Percentiles rank a stretch among this genome's conserved stretches.
Evolutionary conservation across 495 filamentous ascomycete genomes (phyloP).

Genomic region (Neurospora discreta): DNA sequence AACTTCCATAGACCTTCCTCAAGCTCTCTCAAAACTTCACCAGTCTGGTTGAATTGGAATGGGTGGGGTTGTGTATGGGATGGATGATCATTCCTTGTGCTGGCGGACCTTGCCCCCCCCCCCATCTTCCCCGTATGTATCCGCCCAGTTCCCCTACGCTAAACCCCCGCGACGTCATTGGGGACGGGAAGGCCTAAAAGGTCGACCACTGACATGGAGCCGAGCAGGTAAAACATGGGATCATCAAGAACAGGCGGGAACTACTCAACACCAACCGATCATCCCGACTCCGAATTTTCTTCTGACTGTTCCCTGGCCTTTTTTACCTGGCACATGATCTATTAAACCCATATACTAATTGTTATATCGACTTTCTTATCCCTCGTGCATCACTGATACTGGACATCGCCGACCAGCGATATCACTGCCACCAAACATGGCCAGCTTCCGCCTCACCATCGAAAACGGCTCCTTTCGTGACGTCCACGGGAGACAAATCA

Average conservation of each 20-base stretch:
- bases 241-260: background rate
- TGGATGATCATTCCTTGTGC: background rate
- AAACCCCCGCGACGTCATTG: background rate
- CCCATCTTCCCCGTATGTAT: background rate
- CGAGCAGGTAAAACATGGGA: background rate
- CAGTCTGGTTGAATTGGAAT: background rate
- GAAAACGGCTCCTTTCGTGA: slow-evolving; percentile 73
- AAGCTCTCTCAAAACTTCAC: background rate
- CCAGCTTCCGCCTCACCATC: slow-evolving; percentile 52
- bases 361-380: background rate
- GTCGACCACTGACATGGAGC: background rate
- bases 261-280: background rate
- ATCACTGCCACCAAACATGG: slow-evolving; percentile 21
- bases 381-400: background rate
- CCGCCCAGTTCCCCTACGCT: background rate
- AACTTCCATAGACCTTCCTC: background rate
- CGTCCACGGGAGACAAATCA: slow-evolving; percentile 40
- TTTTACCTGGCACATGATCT: background rate
- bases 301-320: background rate
- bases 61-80: background rate
- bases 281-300: background rate
- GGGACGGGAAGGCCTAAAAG: background rate
- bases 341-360: background rate
- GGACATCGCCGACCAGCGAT: background rate
- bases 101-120: background rate